phyloP scores from a whole-genome alignment of 2,329 filamentous ascomycete species.

The Diaporthe humulicola region DNA sequence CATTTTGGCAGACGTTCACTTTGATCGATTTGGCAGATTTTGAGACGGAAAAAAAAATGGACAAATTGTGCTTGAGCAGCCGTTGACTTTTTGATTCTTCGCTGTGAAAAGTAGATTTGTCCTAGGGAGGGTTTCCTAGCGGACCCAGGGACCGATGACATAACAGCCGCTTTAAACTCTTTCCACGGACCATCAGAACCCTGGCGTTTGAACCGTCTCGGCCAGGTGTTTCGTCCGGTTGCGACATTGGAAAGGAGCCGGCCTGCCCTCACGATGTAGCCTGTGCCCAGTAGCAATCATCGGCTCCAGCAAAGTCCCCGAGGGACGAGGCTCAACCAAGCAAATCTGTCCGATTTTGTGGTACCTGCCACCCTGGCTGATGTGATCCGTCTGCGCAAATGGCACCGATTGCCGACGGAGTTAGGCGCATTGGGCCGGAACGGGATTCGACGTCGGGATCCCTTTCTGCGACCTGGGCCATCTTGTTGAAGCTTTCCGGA shows the following conservation, averaged over 20 bases:
- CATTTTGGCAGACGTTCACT: conserved; percentile 49
- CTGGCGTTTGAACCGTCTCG: conserved; percentile 16
- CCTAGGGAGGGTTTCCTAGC: not conserved
- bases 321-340: not conserved
- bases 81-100: not conserved
- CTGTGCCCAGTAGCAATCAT: not conserved
- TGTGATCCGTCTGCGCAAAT: not conserved
- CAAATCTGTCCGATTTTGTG: conserved; percentile 10
- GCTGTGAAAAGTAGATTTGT: conserved; percentile 1
- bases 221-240: conserved; percentile 26
- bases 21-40: not conserved
- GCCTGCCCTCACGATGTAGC: not conserved
- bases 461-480: not conserved
- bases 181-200: not conserved
- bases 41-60: not conserved
- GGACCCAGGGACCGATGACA: conserved; percentile 15
- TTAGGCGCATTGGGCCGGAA: not conserved
- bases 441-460: not conserved
- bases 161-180: not conserved
- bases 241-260: not conserved
- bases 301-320: conserved; percentile 1
- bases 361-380: conserved; percentile 3
- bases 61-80: not conserved
- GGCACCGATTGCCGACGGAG: conserved; percentile 23
- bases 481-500: not conserved